phyloP scores from a whole-genome alignment of 177 flowering plant genomes.

The Vitis hybrid region DNA sequence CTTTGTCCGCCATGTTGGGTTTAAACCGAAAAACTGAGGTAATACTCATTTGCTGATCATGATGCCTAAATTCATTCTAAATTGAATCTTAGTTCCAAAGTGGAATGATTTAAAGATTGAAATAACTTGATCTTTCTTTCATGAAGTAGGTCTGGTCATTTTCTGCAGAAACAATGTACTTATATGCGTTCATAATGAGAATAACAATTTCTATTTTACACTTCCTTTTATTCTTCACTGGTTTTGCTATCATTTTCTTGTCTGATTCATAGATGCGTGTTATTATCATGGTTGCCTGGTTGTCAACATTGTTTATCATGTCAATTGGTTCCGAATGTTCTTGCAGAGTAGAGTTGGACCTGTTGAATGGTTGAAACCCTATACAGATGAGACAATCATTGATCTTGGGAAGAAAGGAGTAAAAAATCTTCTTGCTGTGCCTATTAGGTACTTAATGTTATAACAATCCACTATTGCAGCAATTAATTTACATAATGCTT shows the following conservation, averaged over 20 bases:
- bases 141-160: too few relatives aligned
- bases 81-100: too few relatives aligned
- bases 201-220: too few relatives aligned
- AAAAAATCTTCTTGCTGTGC: slow-evolving; percentile 88
- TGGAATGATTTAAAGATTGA: too few relatives aligned
- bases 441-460: slow-evolving; percentile 65
- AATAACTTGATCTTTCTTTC: too few relatives aligned
- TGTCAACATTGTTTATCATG: not conserved
- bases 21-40: too few relatives aligned
- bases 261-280: not conserved
- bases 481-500: not conserved
- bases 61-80: too few relatives aligned
- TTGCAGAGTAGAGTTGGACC: slow-evolving; percentile 98
- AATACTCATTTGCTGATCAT: too few relatives aligned
- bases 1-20: too few relatives aligned
- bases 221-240: too few relatives aligned
- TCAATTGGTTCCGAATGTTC: slow-evolving; percentile 10
- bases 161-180: too few relatives aligned
- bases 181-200: too few relatives aligned
- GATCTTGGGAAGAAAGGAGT: slow-evolving; percentile 94
- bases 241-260: not conserved
- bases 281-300: not conserved
- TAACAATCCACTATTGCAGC: not conserved
- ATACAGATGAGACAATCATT: slow-evolving; percentile 90
- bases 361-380: slow-evolving; percentile 97